Evolutionary conservation across 2,329 filamentous ascomycete species (phyloP).

Genomic region (Phyllosticta citribraziliensis): DNA sequence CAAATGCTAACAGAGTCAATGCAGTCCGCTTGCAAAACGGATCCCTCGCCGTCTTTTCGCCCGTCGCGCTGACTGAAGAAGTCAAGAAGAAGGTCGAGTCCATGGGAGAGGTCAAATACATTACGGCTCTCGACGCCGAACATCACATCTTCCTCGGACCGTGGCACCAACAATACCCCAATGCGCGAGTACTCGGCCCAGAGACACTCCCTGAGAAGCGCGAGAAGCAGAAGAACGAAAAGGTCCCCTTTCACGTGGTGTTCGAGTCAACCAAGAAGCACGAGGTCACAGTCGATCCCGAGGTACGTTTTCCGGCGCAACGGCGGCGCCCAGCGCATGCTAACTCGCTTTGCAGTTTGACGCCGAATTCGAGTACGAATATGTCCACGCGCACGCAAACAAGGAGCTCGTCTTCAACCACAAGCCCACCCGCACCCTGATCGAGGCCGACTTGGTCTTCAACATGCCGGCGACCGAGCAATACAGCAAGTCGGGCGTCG

Average conservation of each 20-base stretch:
- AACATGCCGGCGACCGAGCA: conserved; percentile 84
- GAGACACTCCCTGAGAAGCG: conserved; percentile 80
- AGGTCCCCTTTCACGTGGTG: conserved; percentile 56
- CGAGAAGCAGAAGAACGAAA: conserved; percentile 47
- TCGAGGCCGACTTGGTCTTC: conserved; percentile 86
- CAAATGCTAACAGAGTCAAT: conserved; percentile 11
- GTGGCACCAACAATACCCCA: conserved; percentile 72
- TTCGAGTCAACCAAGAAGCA: conserved; percentile 34
- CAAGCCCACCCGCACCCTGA: conserved; percentile 66
- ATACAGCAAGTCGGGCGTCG: conserved; percentile 48
- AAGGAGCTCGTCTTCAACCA: conserved; percentile 84
- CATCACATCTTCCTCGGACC: conserved; percentile 89
- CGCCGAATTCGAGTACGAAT: conserved; percentile 74
- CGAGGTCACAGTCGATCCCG: conserved; percentile 49
- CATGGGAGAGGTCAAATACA: conserved; percentile 63
- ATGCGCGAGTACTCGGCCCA: conserved; percentile 70
- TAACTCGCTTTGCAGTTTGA: conserved; percentile 48
- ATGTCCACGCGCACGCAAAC: conserved; percentile 68
- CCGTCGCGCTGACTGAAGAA: conserved; percentile 71
- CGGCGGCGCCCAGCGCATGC: background rate
- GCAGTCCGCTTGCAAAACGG: conserved; percentile 70
- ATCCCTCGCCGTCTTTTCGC: conserved; percentile 80
- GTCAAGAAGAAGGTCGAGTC: conserved; percentile 54
- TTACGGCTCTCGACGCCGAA: conserved; percentile 80
- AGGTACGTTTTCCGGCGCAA: conserved; percentile 26